These are phyloP conservation scores for Cryptococcus sp. DNA, from an alignment of 1,284 basidiomycete species.

Conservation along the genomic window DNA sequence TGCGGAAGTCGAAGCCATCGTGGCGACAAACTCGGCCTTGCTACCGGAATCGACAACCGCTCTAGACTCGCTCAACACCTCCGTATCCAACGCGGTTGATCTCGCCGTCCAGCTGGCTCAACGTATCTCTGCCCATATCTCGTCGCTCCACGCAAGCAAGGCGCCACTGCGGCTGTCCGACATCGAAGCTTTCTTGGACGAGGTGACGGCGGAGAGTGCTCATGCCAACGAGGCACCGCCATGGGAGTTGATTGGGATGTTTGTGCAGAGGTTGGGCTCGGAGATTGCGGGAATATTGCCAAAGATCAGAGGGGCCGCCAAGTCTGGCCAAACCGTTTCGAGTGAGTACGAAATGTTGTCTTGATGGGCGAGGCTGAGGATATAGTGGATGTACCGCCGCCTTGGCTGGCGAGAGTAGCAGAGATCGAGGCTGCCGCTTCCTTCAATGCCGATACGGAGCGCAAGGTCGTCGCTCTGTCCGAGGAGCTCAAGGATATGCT, in stretches of 20 bases:
- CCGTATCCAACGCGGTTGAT: constrained; percentile 74
- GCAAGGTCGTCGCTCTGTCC: constrained; percentile 72
- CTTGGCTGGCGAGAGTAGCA: constrained; percentile 83
- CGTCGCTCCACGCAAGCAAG: constrained; percentile 68
- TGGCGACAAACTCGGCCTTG: constrained; percentile 63
- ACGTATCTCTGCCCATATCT: constrained; percentile 71
- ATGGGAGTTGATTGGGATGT: constrained; percentile 70
- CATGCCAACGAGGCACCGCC: constrained; percentile 52
- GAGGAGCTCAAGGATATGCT: constrained; percentile 84
- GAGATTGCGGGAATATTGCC: constrained; percentile 67
- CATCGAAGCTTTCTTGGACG: constrained; percentile 64
- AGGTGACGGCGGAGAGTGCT: constrained; percentile 50
- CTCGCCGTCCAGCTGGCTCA: constrained; percentile 89
- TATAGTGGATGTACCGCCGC: constrained; percentile 67
- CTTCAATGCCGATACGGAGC: constrained; percentile 85
- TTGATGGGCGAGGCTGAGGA: background rate
- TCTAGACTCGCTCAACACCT: constrained; percentile 63
- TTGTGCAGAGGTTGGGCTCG: constrained; percentile 62
- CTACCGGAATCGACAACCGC: constrained; percentile 64
- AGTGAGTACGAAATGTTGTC: constrained; percentile 59
- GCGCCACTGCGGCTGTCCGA: constrained; percentile 66
- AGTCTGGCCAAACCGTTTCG: constrained; percentile 55
- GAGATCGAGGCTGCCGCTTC: constrained; percentile 77
- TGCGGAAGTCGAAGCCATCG: constrained; percentile 73
- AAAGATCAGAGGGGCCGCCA: constrained; percentile 66